Conservation (phyloP, 2,329 filamentous ascomycete genomes). For the Beauveria asiatica region DNA sequence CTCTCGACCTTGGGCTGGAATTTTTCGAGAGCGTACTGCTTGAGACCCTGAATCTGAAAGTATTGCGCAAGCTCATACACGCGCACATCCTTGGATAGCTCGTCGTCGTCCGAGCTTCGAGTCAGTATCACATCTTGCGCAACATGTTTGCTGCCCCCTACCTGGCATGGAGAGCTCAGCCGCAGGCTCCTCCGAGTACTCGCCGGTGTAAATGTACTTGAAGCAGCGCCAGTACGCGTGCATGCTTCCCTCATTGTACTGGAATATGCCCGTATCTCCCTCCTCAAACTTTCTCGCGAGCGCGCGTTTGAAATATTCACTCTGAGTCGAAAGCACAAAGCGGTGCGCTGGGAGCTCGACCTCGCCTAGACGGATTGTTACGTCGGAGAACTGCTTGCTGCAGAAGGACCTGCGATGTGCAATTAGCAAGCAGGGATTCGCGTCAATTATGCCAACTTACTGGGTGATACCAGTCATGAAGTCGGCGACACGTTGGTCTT, state of each 20-base stretch:
- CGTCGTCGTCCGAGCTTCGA: background rate
- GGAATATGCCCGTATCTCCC: background rate
- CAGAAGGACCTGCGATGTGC: background rate
- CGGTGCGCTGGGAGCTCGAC: background rate
- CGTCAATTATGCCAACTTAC: background rate
- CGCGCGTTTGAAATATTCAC: background rate
- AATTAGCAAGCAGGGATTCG: background rate
- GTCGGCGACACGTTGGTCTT: background rate
- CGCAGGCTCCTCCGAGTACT: background rate
- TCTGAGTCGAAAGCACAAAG: background rate
- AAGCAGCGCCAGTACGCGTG: slow-evolving; percentile 12
- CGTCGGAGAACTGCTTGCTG: background rate
- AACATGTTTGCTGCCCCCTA: background rate
- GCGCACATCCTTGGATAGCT: background rate
- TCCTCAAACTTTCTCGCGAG: background rate
- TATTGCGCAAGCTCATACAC: background rate
- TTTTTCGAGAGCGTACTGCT: background rate
- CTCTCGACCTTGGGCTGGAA: background rate
- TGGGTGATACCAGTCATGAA: background rate
- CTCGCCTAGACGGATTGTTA: background rate
- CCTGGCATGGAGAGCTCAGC: background rate
- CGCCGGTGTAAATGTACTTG: slow-evolving; percentile 12
- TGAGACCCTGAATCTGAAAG: background rate
- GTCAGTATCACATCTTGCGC: background rate
- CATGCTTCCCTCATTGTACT: slow-evolving; percentile 6